Conservation (phyloP, 306 rosid genomes). For the Neltuma alba region DNA sequence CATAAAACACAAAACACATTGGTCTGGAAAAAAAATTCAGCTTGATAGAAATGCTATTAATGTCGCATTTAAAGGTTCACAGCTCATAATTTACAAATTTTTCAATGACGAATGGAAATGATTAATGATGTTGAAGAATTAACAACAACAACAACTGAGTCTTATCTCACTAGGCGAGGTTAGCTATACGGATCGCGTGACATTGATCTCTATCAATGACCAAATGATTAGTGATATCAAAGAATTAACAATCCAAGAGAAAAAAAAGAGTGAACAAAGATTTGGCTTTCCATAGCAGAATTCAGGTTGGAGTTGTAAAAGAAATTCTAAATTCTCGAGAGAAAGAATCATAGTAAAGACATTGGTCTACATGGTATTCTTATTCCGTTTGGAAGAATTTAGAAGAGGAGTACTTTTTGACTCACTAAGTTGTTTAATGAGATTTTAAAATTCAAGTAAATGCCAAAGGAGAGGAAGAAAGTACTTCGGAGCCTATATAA, state of each 20-base stretch:
- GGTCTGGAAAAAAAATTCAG: constrained; percentile 3
- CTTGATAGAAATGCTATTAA: background rate
- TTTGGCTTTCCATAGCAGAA: background rate
- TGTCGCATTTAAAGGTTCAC: background rate
- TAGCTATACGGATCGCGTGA: too few species aligned
- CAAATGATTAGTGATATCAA: too few species aligned
- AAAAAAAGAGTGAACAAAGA: background rate
- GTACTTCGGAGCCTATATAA: background rate
- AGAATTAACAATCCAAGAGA: too few species aligned
- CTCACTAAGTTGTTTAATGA: background rate
- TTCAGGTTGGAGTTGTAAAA: background rate
- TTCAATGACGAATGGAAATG: background rate
- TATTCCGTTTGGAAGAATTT: background rate
- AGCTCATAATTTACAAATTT: background rate
- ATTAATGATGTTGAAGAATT: background rate
- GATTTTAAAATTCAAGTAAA: background rate
- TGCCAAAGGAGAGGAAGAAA: background rate
- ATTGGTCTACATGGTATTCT: background rate
- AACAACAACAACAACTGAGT: too few species aligned
- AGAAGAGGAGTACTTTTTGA: background rate
- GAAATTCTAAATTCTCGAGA: background rate
- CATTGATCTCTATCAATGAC: too few species aligned
- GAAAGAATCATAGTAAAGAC: background rate
- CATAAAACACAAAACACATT: background rate
- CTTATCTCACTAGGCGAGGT: too few species aligned